phyloP scores from a whole-genome alignment of 345 rosid genomes.

The Aquilaria yunnanensis region DNA sequence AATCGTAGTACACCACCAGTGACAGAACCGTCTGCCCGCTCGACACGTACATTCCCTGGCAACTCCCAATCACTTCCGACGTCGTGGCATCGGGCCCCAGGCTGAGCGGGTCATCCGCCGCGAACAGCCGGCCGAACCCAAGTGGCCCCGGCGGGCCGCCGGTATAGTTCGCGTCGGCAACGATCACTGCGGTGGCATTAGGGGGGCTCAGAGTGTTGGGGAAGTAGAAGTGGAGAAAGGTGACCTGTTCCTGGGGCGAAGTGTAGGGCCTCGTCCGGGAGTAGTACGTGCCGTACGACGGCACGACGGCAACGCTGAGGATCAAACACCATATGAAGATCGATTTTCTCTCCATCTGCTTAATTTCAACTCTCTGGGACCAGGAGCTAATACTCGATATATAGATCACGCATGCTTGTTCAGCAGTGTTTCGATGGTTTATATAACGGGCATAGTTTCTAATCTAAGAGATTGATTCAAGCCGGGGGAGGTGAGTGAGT shows the following conservation, averaged over 20 bases:
- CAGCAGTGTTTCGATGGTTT: too few relatives aligned
- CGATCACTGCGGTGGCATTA: background rate
- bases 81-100: constrained; percentile 15
- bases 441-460: too few relatives aligned
- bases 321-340: constrained; percentile 2
- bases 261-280: constrained; percentile 2
- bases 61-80: constrained; percentile 17
- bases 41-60: constrained; percentile 20
- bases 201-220: background rate
- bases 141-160: background rate
- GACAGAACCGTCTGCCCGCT: constrained; percentile 2
- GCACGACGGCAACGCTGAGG: background rate
- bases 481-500: too few relatives aligned
- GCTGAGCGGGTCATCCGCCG: constrained; percentile 20
- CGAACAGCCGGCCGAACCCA: constrained; percentile 18
- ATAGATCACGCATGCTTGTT: too few relatives aligned
- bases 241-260: constrained; percentile 1
- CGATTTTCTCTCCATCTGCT: background rate
- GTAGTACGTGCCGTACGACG: background rate
- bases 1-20: constrained; percentile 15
- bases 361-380: too few relatives aligned
- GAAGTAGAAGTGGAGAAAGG: constrained; percentile 9
- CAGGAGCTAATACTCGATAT: too few relatives aligned
- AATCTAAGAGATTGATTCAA: too few relatives aligned
- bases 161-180: background rate